Evolutionary conservation across 371 early-diverging fungal species (phyloP).

Genomic region (Catenaria anguillulae): DNA sequence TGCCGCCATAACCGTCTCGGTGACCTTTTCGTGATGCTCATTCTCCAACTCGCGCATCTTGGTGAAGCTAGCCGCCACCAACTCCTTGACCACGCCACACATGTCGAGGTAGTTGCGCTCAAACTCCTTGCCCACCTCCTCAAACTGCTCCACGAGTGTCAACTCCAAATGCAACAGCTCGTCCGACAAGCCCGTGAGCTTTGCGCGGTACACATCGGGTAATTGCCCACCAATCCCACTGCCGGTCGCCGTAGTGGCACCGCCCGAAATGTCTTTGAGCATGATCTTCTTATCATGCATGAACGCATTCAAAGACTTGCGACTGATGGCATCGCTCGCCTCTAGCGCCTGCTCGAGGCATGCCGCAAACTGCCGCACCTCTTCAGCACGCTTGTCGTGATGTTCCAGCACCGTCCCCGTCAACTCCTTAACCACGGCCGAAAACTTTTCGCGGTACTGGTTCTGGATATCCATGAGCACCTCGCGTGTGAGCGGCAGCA

Average conservation of each 20-base stretch:
- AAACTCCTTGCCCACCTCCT: slow-evolving; percentile 33
- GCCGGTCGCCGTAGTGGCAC: not conserved
- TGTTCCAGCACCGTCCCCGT: not conserved
- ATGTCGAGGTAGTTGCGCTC: slow-evolving; percentile 33
- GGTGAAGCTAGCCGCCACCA: slow-evolving; percentile 22
- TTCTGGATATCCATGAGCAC: not conserved
- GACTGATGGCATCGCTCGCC: not conserved
- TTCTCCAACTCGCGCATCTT: slow-evolving; percentile 32
- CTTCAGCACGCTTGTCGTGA: not conserved
- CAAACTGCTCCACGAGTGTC: slow-evolving; percentile 35
- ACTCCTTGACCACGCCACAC: slow-evolving; percentile 21
- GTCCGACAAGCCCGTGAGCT: slow-evolving; percentile 21
- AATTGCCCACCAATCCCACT: not conserved
- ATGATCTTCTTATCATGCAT: not conserved
- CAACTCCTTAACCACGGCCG: not conserved
- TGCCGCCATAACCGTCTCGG: slow-evolving; percentile 23
- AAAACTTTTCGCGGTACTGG: not conserved
- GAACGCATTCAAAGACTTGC: not conserved
- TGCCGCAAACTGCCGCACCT: not conserved
- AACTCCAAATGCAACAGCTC: slow-evolving; percentile 25
- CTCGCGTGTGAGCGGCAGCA: not conserved
- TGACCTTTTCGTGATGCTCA: slow-evolving; percentile 31
- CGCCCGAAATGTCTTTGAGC: not conserved
- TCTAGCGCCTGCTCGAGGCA: not conserved
- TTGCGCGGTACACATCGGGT: not conserved